These are phyloP conservation scores for Ilex asprella DNA, from an alignment of 257 asterid species.

Conservation along the genomic window DNA sequence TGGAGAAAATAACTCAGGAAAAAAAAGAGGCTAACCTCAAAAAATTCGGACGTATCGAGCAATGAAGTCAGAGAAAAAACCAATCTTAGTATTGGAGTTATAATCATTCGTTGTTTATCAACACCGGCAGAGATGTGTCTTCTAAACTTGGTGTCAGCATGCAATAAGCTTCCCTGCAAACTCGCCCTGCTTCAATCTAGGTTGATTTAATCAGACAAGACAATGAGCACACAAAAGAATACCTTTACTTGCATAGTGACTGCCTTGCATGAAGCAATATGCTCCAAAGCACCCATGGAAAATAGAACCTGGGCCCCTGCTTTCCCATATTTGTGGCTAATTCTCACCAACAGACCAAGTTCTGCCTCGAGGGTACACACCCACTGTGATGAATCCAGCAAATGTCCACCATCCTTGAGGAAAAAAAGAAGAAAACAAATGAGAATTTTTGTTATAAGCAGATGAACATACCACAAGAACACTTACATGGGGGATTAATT, in stretches of 20 bases:
- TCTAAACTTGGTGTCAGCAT: slow-evolving; percentile 44
- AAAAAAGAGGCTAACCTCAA: slow-evolving; percentile 55
- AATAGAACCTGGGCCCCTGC: slow-evolving; percentile 84
- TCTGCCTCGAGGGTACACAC: slow-evolving; percentile 87
- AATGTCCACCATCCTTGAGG: slow-evolving; percentile 65
- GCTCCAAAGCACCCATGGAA: slow-evolving; percentile 85
- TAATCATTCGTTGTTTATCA: slow-evolving; percentile 65
- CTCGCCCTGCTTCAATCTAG: slow-evolving; percentile 10
- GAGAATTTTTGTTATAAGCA: not conserved
- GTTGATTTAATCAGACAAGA: slow-evolving; percentile 1
- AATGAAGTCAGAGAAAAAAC: slow-evolving; percentile 76
- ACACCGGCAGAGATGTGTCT: slow-evolving; percentile 47
- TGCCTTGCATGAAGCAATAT: slow-evolving; percentile 67
- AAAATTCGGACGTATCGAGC: slow-evolving; percentile 75
- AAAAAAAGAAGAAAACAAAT: slow-evolving; percentile 6
- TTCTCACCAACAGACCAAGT: slow-evolving; percentile 69
- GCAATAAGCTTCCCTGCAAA: slow-evolving; percentile 56
- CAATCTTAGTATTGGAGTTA: slow-evolving; percentile 76
- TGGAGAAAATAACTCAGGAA: not conserved
- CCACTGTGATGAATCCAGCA: slow-evolving; percentile 83
- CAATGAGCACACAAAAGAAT: slow-evolving; percentile 7
- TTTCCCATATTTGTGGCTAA: slow-evolving; percentile 85
- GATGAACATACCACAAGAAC: too few relatives aligned
- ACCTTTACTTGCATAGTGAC: slow-evolving; percentile 73
- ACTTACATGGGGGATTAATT: too few relatives aligned